Conservation (phyloP, 305 asterid species). For the Fraxinus sp. region DNA sequence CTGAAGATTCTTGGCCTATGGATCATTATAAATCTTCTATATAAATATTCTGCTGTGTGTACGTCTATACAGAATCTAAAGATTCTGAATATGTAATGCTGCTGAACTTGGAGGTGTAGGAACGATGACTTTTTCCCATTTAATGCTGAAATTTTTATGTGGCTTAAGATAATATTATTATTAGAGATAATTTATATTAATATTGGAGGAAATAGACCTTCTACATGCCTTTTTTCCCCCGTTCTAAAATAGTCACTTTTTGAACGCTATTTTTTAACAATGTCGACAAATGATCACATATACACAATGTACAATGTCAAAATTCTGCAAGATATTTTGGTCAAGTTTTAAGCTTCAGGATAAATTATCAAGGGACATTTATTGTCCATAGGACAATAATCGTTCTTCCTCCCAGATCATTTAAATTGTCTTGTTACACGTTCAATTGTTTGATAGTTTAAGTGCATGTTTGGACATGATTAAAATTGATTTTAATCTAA, state of each 20-base stretch:
- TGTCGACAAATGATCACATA: background rate
- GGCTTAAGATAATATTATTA: background rate
- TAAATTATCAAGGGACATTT: background rate
- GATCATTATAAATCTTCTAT: slow-evolving; percentile 19
- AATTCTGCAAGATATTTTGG: background rate
- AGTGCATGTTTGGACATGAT: too few relatives aligned
- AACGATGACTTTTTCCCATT: background rate
- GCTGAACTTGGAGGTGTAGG: slow-evolving; percentile 2
- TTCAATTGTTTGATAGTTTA: too few relatives aligned
- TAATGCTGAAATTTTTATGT: background rate
- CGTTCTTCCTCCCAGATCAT: background rate
- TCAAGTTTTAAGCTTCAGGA: background rate
- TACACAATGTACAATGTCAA: too few relatives aligned
- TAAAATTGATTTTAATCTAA: too few relatives aligned
- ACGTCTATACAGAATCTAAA: slow-evolving; percentile 32
- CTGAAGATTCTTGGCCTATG: slow-evolving; percentile 29
- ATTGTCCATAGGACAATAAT: background rate
- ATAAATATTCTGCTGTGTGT: background rate
- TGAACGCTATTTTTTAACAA: background rate
- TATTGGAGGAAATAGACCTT: background rate
- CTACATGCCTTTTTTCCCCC: background rate
- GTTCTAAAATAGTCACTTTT: background rate
- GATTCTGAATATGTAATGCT: slow-evolving; percentile 34
- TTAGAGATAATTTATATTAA: too few relatives aligned
- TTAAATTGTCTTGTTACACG: too few relatives aligned